Conservation (phyloP, 805 yeast genomes). For the Nakazawaea ambrosiae region DNA sequence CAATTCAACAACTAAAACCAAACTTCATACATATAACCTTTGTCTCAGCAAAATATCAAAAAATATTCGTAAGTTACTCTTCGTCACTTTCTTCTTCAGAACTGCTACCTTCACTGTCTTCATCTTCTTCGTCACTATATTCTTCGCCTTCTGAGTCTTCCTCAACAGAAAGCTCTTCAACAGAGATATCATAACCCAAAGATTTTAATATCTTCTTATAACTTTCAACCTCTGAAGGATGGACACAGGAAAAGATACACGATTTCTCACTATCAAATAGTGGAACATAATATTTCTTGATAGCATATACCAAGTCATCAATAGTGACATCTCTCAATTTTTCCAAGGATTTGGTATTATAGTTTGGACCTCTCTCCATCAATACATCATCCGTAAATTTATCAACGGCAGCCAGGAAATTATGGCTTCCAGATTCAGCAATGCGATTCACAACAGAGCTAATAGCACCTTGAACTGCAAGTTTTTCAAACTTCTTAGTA, state of each 20-base stretch:
- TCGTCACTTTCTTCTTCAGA: slow-evolving; percentile 14
- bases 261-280: slow-evolving; percentile 55
- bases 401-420: slow-evolving; percentile 54
- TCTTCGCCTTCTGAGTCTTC: slow-evolving; percentile 18
- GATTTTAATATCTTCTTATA: slow-evolving; percentile 39
- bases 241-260: slow-evolving; percentile 63
- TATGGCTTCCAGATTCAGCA: slow-evolving; percentile 64
- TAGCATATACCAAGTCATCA: slow-evolving; percentile 40
- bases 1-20: no score
- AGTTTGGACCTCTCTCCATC: slow-evolving; percentile 65
- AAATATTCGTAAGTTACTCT: slow-evolving; percentile 11
- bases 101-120: slow-evolving; percentile 4
- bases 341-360: slow-evolving; percentile 44
- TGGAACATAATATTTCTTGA: slow-evolving; percentile 55
- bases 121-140: slow-evolving; percentile 16
- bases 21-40: no score
- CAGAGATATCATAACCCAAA: slow-evolving; percentile 53
- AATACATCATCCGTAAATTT: slow-evolving; percentile 63
- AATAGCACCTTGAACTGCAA: slow-evolving; percentile 63
- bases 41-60: neutral
- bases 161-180: slow-evolving; percentile 43
- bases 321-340: slow-evolving; percentile 45
- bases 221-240: slow-evolving; percentile 51
- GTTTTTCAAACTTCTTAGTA: slow-evolving; percentile 42
- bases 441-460: slow-evolving; percentile 67